phyloP scores from a whole-genome alignment of 139 green algal genomes.

The Chlorella sp. region DNA sequence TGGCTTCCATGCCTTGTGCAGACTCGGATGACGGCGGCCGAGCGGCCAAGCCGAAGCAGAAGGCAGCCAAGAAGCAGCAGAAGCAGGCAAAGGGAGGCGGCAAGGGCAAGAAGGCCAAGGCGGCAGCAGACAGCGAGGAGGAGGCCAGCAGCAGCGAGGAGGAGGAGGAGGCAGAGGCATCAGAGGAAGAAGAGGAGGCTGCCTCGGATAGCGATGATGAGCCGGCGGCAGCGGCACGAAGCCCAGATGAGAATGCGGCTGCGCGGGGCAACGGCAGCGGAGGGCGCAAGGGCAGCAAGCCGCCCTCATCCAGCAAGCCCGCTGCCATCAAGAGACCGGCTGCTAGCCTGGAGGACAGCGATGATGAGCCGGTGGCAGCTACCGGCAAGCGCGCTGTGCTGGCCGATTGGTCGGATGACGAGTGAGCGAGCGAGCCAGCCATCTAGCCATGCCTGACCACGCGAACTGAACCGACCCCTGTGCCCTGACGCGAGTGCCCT shows the following conservation, averaged over 20 bases:
- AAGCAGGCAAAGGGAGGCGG: not conserved
- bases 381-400: constrained; percentile 8
- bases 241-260: constrained; percentile 25
- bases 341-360: constrained; percentile 30
- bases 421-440: no score
- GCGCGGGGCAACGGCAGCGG: not conserved
- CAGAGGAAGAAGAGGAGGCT: not conserved
- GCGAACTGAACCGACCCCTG: no score
- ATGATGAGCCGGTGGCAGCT: not conserved
- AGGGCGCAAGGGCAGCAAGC: not conserved
- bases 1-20: no score
- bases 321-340: constrained; percentile 4
- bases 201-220: not conserved
- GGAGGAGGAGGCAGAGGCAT: not conserved
- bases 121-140: not conserved
- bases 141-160: constrained; percentile 11
- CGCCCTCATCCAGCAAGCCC: not conserved
- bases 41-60: no score
- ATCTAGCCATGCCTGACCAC: no score
- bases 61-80: not conserved
- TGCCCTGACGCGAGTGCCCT: no score
- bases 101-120: not conserved
- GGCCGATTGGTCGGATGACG: constrained; percentile 40
- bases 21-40: no score
- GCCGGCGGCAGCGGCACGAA: not conserved